These are phyloP conservation scores for Volvox reticuliferus DNA, from an alignment of 139 green algal genomes.

Conservation along the genomic window DNA sequence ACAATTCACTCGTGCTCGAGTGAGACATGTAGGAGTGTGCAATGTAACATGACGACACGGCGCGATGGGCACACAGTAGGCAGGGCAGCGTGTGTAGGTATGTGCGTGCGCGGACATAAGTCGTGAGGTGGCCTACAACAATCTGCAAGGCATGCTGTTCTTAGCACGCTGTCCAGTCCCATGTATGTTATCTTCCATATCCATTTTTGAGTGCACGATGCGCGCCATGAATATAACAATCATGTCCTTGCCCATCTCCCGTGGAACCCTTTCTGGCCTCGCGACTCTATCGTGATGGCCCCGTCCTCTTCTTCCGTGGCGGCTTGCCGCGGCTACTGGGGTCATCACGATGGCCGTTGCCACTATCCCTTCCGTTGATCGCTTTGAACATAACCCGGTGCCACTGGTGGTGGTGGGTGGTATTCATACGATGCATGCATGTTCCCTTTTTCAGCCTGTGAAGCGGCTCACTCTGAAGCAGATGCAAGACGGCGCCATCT, in stretches of 20 bases:
- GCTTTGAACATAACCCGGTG: not conserved
- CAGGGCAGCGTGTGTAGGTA: not conserved
- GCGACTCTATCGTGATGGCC: too few species aligned
- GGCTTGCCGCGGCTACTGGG: not conserved
- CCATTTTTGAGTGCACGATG: not conserved
- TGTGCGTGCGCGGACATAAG: not conserved
- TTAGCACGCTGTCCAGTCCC: not conserved
- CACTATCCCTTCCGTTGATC: not conserved
- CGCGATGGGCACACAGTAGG: not conserved
- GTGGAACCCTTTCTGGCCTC: not conserved
- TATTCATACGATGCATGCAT: not conserved
- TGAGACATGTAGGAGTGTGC: not conserved
- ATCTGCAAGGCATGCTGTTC: not conserved
- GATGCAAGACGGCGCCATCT: slow-evolving; percentile 21
- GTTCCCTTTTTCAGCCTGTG: not conserved
- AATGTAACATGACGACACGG: too few species aligned
- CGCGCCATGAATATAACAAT: not conserved
- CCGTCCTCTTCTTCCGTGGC: not conserved
- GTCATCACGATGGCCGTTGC: not conserved
- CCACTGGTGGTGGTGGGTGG: not conserved
- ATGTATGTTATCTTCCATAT: not conserved
- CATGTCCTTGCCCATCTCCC: not conserved
- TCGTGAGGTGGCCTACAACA: not conserved
- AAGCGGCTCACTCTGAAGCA: slow-evolving; percentile 25
- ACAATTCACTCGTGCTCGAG: not conserved